Base-by-base conservation (phyloP, 768 basidiomycete species). In the Mycena floridula region DNA sequence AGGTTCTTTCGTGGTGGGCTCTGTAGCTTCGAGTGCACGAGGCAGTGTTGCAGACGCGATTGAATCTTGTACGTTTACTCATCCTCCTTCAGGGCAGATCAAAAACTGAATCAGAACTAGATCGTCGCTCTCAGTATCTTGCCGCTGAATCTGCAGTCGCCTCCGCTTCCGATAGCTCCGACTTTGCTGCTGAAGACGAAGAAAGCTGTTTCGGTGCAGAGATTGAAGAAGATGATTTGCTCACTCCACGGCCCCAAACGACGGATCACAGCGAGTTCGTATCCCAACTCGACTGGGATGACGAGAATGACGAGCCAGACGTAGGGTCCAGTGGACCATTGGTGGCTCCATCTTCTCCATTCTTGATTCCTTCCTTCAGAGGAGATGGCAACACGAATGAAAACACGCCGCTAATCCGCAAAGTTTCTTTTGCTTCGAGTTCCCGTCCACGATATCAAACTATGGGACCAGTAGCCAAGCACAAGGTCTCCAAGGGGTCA, bases 61-160 rank as follows among this genome's bases (percentile, higher is more conserved):
- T 15, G 69, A 73, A 16, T 82, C 82, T 13, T 83, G 82, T 80
- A 51, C 57, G 74, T 61, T 22, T 24, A 25, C 23, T n/a, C n/a
- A n/a, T n/a, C 16, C 35, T 24, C 30, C 46, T 41, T 37, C 38
- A 27, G 24, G 22, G 21, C 12, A 21, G 25, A 18, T n/a, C 9
- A n/a, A n/a, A n/a, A n/a, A n/a, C n/a, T n/a, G n/a, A n/a, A n/a
- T n/a, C n/a, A n/a, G n/a, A n/a, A n/a, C 16, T 50, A 88, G 85
- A 87, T 58, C 79, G 77, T 43, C 76, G 85, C 24, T 68, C 82
- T 7, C 84, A 86, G 55, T 82, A 76, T 54, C 72, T 85, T 9
- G 68, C 77, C 30, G 79, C 78, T 18, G 77, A 76, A 41, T 78
- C 80, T 7, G 70, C 72, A 25, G 72, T 82, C 21, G n/a, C n/a